These are phyloP conservation scores for Boletus subparvulus DNA, from an alignment of 768 basidiomycete genomes.

Conservation along the genomic window DNA sequence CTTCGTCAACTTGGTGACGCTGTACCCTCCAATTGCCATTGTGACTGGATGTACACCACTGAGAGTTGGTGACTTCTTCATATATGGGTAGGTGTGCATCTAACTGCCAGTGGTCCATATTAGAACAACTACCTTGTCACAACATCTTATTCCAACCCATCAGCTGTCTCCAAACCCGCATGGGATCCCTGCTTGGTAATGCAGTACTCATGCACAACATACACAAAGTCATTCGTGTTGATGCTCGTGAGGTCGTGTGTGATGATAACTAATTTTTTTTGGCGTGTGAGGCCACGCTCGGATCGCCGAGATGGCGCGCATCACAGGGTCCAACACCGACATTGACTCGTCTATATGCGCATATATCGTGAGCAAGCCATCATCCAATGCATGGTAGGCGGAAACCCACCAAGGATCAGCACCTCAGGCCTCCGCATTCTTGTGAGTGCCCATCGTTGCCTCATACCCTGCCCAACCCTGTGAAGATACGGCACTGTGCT, in stretches of 20 bases:
- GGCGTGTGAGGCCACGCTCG: slow-evolving; percentile 52
- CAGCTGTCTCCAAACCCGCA: slow-evolving; percentile 62
- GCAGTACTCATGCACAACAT: slow-evolving; percentile 78
- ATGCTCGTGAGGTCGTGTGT: slow-evolving; percentile 95
- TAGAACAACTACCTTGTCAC: no score
- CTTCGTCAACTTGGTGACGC: slow-evolving; percentile 63
- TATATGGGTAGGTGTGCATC: slow-evolving; percentile 30
- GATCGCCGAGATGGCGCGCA: slow-evolving; percentile 75
- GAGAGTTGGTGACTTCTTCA: slow-evolving; percentile 38
- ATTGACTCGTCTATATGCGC: slow-evolving; percentile 65
- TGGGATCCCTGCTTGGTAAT: slow-evolving; percentile 90
- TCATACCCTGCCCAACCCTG: no score
- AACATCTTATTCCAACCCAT: no score
- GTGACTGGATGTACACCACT: slow-evolving; percentile 52
- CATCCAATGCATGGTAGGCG: no score
- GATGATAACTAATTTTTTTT: slow-evolving; percentile 67
- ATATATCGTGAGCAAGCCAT: background rate
- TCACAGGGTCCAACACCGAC: slow-evolving; percentile 81
- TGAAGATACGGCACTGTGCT: no score
- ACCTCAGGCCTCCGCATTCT: slow-evolving; percentile 83
- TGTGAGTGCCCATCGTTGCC: slow-evolving; percentile 25
- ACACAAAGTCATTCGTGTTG: slow-evolving; percentile 74
- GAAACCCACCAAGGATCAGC: slow-evolving; percentile 79
- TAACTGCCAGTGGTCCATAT: slow-evolving; percentile 43
- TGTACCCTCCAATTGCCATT: slow-evolving; percentile 58